These are phyloP conservation scores for Ploettnerulaceae sp. DNA, from an alignment of 2,329 filamentous ascomycete species.

Conservation along the genomic window DNA sequence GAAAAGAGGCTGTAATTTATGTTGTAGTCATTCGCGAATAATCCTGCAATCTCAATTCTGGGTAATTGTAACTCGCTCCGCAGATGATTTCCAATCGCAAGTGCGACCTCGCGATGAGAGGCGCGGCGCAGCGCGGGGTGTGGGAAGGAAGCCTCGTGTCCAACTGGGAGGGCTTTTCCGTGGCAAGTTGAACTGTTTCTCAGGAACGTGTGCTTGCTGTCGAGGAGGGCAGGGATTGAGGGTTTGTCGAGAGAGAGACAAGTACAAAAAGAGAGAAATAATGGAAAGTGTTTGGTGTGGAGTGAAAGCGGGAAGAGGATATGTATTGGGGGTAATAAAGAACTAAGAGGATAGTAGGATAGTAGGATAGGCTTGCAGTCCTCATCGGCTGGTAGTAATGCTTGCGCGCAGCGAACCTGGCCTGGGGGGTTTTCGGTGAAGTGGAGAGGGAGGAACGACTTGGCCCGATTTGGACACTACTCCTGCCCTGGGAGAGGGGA, in stretches of 20 bases:
- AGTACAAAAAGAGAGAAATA: neutral
- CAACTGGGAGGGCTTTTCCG: slow-evolving; percentile 9
- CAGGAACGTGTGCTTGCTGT: neutral
- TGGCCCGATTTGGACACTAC: slow-evolving; percentile 7
- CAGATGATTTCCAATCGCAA: slow-evolving; percentile 5
- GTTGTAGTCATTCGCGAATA: slow-evolving; percentile 20
- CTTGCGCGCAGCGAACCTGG: slow-evolving; percentile 3
- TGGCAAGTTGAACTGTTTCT: slow-evolving; percentile 1
- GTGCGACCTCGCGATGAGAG: slow-evolving; percentile 1
- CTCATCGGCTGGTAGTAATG: neutral
- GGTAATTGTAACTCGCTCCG: neutral
- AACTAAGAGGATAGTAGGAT: too few relatives aligned
- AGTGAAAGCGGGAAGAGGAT: slow-evolving; percentile 6
- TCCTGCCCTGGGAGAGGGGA: neutral
- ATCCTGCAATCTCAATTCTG: neutral
- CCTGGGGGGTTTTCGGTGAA: neutral
- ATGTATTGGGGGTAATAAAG: slow-evolving; percentile 5
- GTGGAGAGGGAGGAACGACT: slow-evolving; percentile 8
- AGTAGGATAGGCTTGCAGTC: slow-evolving; percentile 1
- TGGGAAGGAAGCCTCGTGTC: slow-evolving; percentile 11
- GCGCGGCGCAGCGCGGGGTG: slow-evolving; percentile 17
- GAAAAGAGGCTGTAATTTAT: slow-evolving; percentile 8
- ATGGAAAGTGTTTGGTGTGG: neutral
- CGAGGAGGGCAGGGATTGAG: slow-evolving; percentile 1
- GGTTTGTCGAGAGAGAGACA: neutral